Conservation (phyloP, 192 early-diverging fungal species). For the Podila clonocystis region DNA sequence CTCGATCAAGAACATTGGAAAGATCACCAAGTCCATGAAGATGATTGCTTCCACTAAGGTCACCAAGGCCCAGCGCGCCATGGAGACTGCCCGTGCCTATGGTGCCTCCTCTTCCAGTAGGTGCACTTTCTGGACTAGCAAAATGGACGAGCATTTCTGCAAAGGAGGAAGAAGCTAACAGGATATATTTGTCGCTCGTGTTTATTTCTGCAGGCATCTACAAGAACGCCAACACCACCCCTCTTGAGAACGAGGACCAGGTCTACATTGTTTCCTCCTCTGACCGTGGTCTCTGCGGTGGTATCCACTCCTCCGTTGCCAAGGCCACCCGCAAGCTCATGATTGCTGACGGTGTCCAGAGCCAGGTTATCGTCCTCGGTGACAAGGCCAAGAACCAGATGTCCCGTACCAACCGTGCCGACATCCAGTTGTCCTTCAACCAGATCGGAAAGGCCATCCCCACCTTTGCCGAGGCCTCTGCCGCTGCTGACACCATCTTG, state of each 20-base stretch:
- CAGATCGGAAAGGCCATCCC: conserved; percentile 91
- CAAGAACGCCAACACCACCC: conserved; percentile 76
- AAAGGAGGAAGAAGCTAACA: not conserved
- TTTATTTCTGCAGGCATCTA: conserved; percentile 67
- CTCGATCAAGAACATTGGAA: conserved; percentile 95
- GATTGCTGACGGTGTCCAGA: conserved; percentile 43
- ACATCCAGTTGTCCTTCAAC: conserved; percentile 91
- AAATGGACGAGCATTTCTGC: not conserved
- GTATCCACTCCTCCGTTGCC: conserved; percentile 95
- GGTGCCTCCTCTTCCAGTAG: conserved; percentile 71
- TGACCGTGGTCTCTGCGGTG: conserved; percentile 98
- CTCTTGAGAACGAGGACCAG: conserved; percentile 71
- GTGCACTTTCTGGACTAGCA: not conserved
- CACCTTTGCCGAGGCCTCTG: conserved; percentile 87
- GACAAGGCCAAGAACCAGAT: conserved; percentile 96
- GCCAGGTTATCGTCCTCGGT: conserved; percentile 81
- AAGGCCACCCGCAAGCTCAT: conserved; percentile 81
- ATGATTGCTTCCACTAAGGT: conserved; percentile 99
- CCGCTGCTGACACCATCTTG: conserved; percentile 84
- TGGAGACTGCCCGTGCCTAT: conserved; percentile 88
- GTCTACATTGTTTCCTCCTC: conserved; percentile 88
- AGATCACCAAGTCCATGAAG: conserved; percentile 99
- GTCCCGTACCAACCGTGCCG: conserved; percentile 74
- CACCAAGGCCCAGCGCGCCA: conserved; percentile 84
- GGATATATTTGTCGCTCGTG: conserved; percentile 1